Evolutionary conservation across 345 rosid genomes (phyloP).

Genomic region (Eucalyptus melliodora): DNA sequence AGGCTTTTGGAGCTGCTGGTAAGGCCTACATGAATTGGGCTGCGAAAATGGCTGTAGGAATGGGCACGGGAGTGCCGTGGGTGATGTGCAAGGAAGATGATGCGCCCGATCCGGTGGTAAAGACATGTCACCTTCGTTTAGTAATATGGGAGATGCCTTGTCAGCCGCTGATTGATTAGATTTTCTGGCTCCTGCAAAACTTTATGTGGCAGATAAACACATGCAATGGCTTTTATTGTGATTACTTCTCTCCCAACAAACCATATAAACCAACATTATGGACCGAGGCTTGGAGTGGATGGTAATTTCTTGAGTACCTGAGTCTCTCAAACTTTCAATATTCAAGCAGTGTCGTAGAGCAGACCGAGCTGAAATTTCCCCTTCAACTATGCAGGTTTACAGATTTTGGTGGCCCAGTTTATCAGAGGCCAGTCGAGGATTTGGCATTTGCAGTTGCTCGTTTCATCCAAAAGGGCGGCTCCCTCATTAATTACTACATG

Average conservation of each 20-base stretch:
- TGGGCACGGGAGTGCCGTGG: constrained; percentile 66
- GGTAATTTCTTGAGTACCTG: constrained; percentile 12
- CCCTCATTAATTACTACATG: constrained; percentile 61
- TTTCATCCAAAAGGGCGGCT: constrained; percentile 61
- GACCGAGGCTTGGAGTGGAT: constrained; percentile 77
- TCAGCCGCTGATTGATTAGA: background rate
- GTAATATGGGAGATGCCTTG: background rate
- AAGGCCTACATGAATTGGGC: constrained; percentile 50
- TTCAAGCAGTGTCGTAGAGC: background rate
- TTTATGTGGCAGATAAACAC: constrained; percentile 41
- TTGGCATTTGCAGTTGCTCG: constrained; percentile 63
- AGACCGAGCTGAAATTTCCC: background rate
- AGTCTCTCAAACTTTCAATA: background rate
- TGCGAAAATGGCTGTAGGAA: constrained; percentile 48
- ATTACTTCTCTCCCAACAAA: constrained; percentile 51
- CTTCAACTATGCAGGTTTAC: constrained; percentile 26
- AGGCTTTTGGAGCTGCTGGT: constrained; percentile 36
- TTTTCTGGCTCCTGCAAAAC: background rate
- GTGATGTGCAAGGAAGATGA: constrained; percentile 68
- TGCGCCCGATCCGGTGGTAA: constrained; percentile 69
- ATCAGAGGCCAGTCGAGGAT: constrained; percentile 51
- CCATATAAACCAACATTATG: constrained; percentile 54
- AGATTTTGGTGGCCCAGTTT: constrained; percentile 43
- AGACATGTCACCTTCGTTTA: background rate
- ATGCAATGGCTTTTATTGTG: constrained; percentile 65